Conservation (phyloP, 1,284 basidiomycete species). For the Thecaphora frezii region DNA sequence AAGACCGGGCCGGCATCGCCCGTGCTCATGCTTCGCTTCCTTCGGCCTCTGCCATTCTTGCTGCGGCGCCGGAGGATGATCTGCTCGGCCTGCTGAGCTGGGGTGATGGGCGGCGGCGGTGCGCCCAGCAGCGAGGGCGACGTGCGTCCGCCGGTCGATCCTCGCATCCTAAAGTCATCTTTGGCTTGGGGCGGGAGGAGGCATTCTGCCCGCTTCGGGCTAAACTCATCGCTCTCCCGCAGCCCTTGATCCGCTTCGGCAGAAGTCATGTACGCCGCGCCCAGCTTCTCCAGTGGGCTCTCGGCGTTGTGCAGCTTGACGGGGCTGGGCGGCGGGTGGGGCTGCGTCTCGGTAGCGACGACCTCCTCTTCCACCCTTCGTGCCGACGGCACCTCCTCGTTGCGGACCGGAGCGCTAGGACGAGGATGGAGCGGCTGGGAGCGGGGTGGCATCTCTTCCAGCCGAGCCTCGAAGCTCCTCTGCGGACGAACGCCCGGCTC, state of each 20-base stretch:
- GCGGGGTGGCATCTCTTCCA: background rate
- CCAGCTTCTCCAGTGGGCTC: slow-evolving; percentile 42
- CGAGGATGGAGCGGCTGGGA: slow-evolving; percentile 4
- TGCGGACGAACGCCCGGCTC: background rate
- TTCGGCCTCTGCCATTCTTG: slow-evolving; percentile 35
- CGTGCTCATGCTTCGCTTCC: slow-evolving; percentile 46
- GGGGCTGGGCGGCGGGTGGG: slow-evolving; percentile 37
- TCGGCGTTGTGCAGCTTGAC: slow-evolving; percentile 25
- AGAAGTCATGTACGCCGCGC: slow-evolving; percentile 6
- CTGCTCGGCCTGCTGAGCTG: slow-evolving; percentile 45
- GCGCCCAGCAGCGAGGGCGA: slow-evolving; percentile 9
- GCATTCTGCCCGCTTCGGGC: background rate
- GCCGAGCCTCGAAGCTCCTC: background rate
- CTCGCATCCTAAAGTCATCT: background rate
- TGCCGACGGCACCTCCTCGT: background rate
- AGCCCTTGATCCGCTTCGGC: background rate
- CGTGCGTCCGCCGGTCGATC: background rate
- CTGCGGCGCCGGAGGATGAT: slow-evolving; percentile 47
- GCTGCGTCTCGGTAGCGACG: slow-evolving; percentile 22
- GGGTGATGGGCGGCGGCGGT: slow-evolving; percentile 27
- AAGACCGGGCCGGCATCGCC: slow-evolving; percentile 32
- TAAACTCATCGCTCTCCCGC: too few relatives aligned
- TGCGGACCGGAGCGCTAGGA: slow-evolving; percentile 17
- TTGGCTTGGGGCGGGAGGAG: background rate
- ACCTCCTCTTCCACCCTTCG: background rate